Evolutionary conservation across 768 basidiomycete species (phyloP), one percentile per base, ranked within the genome.

Genomic region (Auricularia cornea): DNA sequence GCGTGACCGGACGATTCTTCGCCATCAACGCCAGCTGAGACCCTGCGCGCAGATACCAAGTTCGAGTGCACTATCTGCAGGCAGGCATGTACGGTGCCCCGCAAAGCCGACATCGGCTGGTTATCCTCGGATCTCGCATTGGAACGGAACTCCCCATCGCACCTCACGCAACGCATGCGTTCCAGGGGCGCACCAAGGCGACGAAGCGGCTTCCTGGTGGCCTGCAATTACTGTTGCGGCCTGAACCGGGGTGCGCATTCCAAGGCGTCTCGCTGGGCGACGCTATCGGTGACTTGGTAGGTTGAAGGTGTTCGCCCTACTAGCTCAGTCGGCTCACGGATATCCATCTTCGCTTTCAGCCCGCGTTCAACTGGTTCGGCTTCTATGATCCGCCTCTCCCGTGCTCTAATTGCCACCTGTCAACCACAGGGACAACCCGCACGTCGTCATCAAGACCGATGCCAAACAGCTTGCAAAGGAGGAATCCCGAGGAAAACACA

Each of bases 1-100:
- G 70, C 52, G 81, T 33, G 35, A 31, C 28, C 4, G 72, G 3
- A 5, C 60, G 10, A 59, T 51, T 62, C 63, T 56, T n/a, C n/a
- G n/a, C n/a, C n/a, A n/a, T n/a, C n/a, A n/a, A n/a, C n/a, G n/a
- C n/a, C n/a, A n/a, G n/a, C n/a, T n/a, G n/a, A n/a, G n/a, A n/a
- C n/a, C n/a, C n/a, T n/a, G n/a, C n/a, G n/a, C n/a, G n/a, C n/a
- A 85, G 84, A 1, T 91, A 91, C 69, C 89, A 92, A 73, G 84
- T 82, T 2, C 81, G 78, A 23, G 84, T 81, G 72, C 82, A 80
- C n/a, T 73, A 86, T 18, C 75, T 90, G 0, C 87, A 92, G 68
- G 86, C 89, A 28, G 84, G 80, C 0, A 38, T 64, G 38, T 90
- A 90, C 72, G 90, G 90, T 30, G 80, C 82, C 26, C 88, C 90